Conservation (phyloP, 1,284 basidiomycete genomes). For the Moesziomyces sp. region DNA sequence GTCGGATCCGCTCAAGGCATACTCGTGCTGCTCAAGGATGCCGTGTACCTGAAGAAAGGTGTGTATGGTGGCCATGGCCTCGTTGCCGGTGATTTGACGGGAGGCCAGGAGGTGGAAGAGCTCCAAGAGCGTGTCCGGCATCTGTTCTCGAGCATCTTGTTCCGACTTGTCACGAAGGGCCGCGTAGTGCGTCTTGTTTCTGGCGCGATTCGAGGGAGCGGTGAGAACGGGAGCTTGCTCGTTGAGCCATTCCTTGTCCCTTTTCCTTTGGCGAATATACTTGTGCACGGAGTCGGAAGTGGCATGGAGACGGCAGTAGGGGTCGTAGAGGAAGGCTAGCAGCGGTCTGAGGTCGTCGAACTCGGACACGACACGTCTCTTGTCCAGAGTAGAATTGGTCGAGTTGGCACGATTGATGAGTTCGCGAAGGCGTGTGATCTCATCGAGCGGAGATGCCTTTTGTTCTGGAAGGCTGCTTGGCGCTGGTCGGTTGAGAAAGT, state of each 20-base stretch:
- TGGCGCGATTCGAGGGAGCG: constrained; percentile 17
- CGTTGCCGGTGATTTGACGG: constrained; percentile 34
- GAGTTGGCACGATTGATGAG: constrained; percentile 46
- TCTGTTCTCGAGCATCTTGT: constrained; percentile 12
- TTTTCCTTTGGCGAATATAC: constrained; percentile 28
- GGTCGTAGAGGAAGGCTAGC: constrained; percentile 40
- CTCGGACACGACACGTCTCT: constrained; percentile 35
- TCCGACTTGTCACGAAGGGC: constrained; percentile 29
- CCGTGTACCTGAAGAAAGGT: constrained; percentile 41
- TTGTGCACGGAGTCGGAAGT: constrained; percentile 33
- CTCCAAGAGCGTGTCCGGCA: constrained; percentile 22
- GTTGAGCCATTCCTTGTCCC: constrained; percentile 36
- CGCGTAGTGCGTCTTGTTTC: constrained; percentile 16
- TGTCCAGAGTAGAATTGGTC: constrained; percentile 41
- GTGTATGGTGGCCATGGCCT: constrained; percentile 32
- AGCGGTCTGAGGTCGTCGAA: constrained; percentile 35
- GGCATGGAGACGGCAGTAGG: constrained; percentile 38
- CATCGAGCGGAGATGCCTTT: constrained; percentile 27
- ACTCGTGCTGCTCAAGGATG: constrained; percentile 43
- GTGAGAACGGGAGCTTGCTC: constrained; percentile 36
- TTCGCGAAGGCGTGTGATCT: constrained; percentile 41
- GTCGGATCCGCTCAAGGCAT: constrained; percentile 20
- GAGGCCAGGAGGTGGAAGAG: constrained; percentile 35
- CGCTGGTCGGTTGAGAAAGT: constrained; percentile 9
- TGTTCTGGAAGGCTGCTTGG: constrained; percentile 4